These are phyloP conservation scores for Populus ilicifolia DNA, from an alignment of 345 rosid species.

Conservation along the genomic window DNA sequence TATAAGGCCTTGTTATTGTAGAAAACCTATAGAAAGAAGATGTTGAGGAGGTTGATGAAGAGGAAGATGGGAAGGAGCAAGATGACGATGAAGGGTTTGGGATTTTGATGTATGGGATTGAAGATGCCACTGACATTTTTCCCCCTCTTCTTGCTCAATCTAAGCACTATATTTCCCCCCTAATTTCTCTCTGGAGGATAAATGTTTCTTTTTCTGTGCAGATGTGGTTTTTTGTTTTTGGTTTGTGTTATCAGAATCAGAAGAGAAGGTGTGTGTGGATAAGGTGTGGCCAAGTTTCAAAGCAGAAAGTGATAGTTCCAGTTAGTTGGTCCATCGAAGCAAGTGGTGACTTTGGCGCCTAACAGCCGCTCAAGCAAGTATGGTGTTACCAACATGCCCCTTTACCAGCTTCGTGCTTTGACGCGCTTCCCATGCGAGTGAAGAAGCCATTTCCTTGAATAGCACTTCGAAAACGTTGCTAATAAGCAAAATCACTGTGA, in stretches of 20 bases:
- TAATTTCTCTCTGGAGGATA: too few species aligned
- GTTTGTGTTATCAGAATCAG: slow-evolving; percentile 7
- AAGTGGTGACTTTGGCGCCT: slow-evolving; percentile 1
- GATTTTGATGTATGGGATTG: slow-evolving; percentile 58
- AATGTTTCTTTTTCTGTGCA: background rate
- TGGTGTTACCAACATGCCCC: background rate
- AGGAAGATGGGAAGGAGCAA: slow-evolving; percentile 34
- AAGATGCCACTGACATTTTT: slow-evolving; percentile 62
- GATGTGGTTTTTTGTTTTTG: background rate
- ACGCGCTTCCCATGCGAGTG: too few species aligned
- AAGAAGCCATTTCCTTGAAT: too few species aligned
- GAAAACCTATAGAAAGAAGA: slow-evolving; percentile 45
- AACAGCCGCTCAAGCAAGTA: background rate
- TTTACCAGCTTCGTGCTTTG: too few species aligned
- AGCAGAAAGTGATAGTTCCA: background rate
- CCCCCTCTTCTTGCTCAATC: background rate
- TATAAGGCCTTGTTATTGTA: slow-evolving; percentile 35
- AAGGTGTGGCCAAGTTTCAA: slow-evolving; percentile 42
- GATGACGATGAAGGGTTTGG: slow-evolving; percentile 46
- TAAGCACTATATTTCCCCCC: background rate
- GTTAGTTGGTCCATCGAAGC: background rate
- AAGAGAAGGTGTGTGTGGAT: slow-evolving; percentile 34
- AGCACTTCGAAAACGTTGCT: too few species aligned
- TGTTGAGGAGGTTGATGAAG: slow-evolving; percentile 30
- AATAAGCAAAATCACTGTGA: too few species aligned